Evolutionary conservation across 345 rosid genomes (phyloP).

Genomic region (Acer saccharum): DNA sequence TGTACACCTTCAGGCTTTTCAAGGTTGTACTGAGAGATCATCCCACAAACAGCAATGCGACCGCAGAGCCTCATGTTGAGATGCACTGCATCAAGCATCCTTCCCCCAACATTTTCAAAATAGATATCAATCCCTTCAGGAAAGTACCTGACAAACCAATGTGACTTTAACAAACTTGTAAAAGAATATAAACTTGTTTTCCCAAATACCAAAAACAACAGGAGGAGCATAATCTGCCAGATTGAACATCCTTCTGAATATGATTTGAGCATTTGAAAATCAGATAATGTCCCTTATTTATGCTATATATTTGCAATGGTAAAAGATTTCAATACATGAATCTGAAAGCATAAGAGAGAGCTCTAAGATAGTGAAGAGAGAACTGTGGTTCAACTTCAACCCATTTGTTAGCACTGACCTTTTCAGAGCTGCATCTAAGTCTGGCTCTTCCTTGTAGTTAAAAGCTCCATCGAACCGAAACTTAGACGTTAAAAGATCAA

Average conservation of each 20-base stretch:
- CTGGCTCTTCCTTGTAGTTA: slow-evolving; percentile 68
- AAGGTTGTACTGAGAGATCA: slow-evolving; percentile 40
- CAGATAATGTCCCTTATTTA: neutral
- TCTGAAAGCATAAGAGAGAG: neutral
- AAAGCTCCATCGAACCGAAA: slow-evolving; percentile 76
- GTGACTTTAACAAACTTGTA: neutral
- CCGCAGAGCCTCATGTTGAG: slow-evolving; percentile 57
- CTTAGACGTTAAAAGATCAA: slow-evolving; percentile 59
- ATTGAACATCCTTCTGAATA: neutral
- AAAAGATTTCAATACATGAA: neutral
- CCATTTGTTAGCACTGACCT: slow-evolving; percentile 38
- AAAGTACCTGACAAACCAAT: slow-evolving; percentile 38
- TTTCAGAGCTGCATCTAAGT: slow-evolving; percentile 55
- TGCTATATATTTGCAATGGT: too few species aligned
- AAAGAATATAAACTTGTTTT: too few species aligned
- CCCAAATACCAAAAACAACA: neutral
- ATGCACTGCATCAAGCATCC: slow-evolving; percentile 64
- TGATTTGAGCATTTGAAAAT: neutral
- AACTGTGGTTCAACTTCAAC: neutral
- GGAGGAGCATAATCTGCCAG: neutral
- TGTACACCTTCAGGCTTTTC: slow-evolving; percentile 28
- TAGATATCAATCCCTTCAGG: slow-evolving; percentile 67
- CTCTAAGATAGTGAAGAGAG: neutral
- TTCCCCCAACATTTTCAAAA: slow-evolving; percentile 68
- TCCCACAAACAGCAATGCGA: slow-evolving; percentile 51